These are phyloP conservation scores for Picea glauca DNA, from an alignment of 75 land plant species.

Conservation along the genomic window DNA sequence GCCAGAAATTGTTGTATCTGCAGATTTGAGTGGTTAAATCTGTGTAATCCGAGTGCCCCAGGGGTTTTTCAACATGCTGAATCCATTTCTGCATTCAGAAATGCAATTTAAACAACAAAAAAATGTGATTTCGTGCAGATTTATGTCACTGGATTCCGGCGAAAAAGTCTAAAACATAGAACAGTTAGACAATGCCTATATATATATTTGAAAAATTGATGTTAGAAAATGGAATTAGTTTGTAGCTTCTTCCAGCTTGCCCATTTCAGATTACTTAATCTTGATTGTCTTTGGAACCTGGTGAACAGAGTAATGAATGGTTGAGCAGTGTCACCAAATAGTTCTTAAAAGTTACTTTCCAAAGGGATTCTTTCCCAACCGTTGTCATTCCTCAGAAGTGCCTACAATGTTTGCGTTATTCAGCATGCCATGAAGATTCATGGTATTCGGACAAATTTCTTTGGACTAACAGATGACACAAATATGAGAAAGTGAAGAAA, in stretches of 20 bases:
- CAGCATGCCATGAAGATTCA: neutral
- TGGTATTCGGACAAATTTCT: neutral
- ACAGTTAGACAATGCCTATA: no score
- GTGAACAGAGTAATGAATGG: neutral
- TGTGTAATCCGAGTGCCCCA: no score
- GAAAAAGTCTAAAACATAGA: no score
- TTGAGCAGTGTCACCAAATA: neutral
- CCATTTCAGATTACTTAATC: neutral
- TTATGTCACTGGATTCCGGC: no score
- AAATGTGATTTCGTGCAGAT: no score
- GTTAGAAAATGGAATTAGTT: neutral
- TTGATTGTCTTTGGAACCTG: neutral
- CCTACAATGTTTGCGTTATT: neutral
- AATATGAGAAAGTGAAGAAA: neutral
- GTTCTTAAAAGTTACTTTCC: neutral
- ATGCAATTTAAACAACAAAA: no score
- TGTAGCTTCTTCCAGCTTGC: neutral
- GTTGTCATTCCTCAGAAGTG: neutral
- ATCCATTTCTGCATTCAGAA: no score
- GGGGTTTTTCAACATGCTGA: no score
- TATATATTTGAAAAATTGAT: neutral
- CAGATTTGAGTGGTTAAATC: no score
- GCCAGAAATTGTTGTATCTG: no score
- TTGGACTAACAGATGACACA: neutral
- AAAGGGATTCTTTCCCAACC: neutral